These are phyloP conservation scores for Delonix regia DNA, from an alignment of 306 rosid species.

Conservation along the genomic window DNA sequence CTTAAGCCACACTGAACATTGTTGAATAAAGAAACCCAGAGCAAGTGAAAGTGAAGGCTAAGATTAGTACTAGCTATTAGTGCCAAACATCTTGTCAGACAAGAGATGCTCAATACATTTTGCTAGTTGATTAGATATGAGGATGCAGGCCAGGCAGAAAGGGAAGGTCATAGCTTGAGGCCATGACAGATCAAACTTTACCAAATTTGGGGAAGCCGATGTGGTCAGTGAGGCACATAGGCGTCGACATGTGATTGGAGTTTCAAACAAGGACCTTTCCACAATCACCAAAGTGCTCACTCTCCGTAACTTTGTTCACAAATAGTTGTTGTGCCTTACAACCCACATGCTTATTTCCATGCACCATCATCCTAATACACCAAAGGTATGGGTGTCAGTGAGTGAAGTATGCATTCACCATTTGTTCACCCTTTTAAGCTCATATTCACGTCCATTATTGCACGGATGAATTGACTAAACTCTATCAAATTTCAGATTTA, in stretches of 20 bases:
- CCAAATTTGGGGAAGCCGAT: constrained; percentile 50
- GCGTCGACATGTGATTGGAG: constrained; percentile 51
- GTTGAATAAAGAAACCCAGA: neutral
- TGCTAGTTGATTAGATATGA: neutral
- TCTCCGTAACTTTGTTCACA: constrained; percentile 10
- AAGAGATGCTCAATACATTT: no score
- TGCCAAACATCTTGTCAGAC: constrained; percentile 27
- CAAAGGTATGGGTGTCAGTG: constrained; percentile 28
- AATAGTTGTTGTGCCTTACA: constrained; percentile 36
- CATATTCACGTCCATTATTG: constrained; percentile 38
- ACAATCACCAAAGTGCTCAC: neutral
- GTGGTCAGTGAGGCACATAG: constrained; percentile 20
- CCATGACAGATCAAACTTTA: constrained; percentile 31
- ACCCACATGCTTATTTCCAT: constrained; percentile 21
- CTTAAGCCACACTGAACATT: neutral
- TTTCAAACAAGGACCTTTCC: constrained; percentile 10
- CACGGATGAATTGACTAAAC: constrained; percentile 37
- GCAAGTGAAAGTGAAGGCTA: constrained; percentile 38
- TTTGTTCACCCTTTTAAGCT: constrained; percentile 25
- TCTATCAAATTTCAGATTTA: constrained; percentile 3
- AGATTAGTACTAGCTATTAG: no score
- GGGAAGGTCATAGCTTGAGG: neutral
- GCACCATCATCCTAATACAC: neutral
- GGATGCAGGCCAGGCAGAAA: neutral
- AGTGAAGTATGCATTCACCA: constrained; percentile 33